phyloP scores from a whole-genome alignment of 2,329 filamentous ascomycete species.

The Ambrosiella xylebori region DNA sequence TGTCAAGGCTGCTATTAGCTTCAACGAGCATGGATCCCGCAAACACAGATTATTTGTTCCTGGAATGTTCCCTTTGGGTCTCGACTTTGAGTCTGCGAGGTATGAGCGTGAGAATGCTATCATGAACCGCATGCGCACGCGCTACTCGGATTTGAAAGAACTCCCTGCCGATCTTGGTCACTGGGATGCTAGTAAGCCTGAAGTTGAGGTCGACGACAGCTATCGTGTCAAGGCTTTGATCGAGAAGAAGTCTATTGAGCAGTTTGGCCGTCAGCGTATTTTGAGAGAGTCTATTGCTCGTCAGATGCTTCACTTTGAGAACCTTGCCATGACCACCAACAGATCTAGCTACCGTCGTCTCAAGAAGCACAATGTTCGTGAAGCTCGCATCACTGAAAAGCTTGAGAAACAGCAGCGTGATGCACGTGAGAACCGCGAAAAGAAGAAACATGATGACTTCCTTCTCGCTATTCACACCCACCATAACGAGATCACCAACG shows the following conservation, averaged over 20 bases:
- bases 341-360: slow-evolving; percentile 75
- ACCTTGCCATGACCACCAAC: slow-evolving; percentile 93
- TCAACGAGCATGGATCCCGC: slow-evolving; percentile 60
- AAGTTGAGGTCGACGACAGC: slow-evolving; percentile 54
- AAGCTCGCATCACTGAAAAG: slow-evolving; percentile 95
- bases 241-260: slow-evolving; percentile 77
- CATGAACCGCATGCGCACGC: slow-evolving; percentile 75
- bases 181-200: slow-evolving; percentile 62
- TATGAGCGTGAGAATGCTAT: slow-evolving; percentile 77
- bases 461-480: slow-evolving; percentile 74
- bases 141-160: slow-evolving; percentile 68
- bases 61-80: slow-evolving; percentile 71
- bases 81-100: slow-evolving; percentile 71
- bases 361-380: slow-evolving; percentile 92
- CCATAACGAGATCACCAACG: slow-evolving; percentile 56
- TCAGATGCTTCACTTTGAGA: slow-evolving; percentile 90
- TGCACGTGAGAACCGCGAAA: slow-evolving; percentile 86
- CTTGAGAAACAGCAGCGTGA: slow-evolving; percentile 97
- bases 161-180: slow-evolving; percentile 72
- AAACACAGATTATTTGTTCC: slow-evolving; percentile 67
- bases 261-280: slow-evolving; percentile 77
- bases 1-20: slow-evolving; percentile 48
- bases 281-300: slow-evolving; percentile 75
- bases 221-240: slow-evolving; percentile 82
- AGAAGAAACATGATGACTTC: slow-evolving; percentile 92